These are phyloP conservation scores for Aureobasidium namibiae DNA, from an alignment of 2,329 filamentous ascomycete species.

Conservation along the genomic window DNA sequence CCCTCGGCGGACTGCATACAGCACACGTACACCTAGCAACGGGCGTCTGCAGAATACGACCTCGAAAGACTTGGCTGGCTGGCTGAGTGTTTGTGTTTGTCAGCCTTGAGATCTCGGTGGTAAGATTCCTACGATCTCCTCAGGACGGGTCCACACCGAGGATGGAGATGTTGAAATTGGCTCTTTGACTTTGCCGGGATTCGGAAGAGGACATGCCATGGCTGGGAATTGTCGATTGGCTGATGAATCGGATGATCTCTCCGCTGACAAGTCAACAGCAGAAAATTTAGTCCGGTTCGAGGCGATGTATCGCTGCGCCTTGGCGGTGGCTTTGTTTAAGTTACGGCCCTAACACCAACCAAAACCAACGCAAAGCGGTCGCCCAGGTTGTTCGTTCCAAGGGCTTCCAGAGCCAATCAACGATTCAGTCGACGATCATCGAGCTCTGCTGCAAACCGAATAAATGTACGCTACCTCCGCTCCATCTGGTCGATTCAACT, in stretches of 20 bases:
- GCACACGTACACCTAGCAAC: background rate
- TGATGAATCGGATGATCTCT: conserved; percentile 1
- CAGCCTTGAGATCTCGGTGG: background rate
- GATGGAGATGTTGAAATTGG: background rate
- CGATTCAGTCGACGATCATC: background rate
- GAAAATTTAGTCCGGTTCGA: background rate
- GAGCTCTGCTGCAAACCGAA: background rate
- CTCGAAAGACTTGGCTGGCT: background rate
- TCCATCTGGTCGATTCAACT: conserved; percentile 11
- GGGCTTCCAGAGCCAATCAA: background rate
- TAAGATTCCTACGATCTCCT: background rate
- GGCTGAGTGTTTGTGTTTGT: background rate
- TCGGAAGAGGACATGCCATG: background rate
- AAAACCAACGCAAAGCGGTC: no score
- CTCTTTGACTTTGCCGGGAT: background rate
- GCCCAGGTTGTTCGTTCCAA: background rate
- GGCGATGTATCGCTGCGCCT: background rate
- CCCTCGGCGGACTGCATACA: background rate
- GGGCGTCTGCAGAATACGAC: background rate
- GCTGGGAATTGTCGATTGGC: background rate
- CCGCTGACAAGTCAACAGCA: background rate
- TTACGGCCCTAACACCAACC: conserved; percentile 9
- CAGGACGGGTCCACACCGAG: background rate
- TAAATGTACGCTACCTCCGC: conserved; percentile 5
- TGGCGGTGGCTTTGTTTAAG: conserved; percentile 4